Evolutionary conservation across 352 stramenopile genomes (phyloP).

Genomic region (Peronospora tabacina): DNA sequence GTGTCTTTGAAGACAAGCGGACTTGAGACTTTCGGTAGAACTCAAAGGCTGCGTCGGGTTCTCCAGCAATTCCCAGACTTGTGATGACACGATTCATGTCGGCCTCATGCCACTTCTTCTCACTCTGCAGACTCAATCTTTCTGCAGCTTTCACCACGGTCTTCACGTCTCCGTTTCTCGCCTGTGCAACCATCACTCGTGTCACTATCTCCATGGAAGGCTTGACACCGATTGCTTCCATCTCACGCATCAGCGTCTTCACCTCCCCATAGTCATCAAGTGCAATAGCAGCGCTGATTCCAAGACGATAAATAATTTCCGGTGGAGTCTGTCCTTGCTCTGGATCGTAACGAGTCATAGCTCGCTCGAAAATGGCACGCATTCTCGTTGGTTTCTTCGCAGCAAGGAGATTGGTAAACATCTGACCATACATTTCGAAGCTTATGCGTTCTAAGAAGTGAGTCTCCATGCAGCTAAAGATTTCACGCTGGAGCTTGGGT

Average conservation of each 20-base stretch:
- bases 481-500: constrained; percentile 25
- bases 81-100: constrained; percentile 48
- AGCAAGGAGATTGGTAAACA: constrained; percentile 31
- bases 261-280: constrained; percentile 28
- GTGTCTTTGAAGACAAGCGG: constrained; percentile 35
- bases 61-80: constrained; percentile 32
- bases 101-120: constrained; percentile 34
- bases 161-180: constrained; percentile 27
- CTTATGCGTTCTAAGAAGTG: constrained; percentile 27
- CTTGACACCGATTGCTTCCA: constrained; percentile 23
- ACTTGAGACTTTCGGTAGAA: constrained; percentile 46
- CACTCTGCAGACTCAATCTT: constrained; percentile 23
- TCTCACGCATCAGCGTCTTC: constrained; percentile 31
- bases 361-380: constrained; percentile 28
- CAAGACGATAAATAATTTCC: constrained; percentile 58
- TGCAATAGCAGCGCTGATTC: constrained; percentile 36
- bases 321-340: constrained; percentile 18
- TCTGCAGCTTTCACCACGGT: constrained; percentile 30
- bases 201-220: constrained; percentile 39
- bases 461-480: constrained; percentile 37
- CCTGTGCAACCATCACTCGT: constrained; percentile 38
- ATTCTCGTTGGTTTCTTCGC: constrained; percentile 20
- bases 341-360: constrained; percentile 22
- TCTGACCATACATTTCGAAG: constrained; percentile 38
- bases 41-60: constrained; percentile 44